A percentile compares a stretch with the other conserved stretches of the same genome.
Conservation (phyloP, 495 filamentous ascomycete species). For the Aspergillus cavernicola region DNA sequence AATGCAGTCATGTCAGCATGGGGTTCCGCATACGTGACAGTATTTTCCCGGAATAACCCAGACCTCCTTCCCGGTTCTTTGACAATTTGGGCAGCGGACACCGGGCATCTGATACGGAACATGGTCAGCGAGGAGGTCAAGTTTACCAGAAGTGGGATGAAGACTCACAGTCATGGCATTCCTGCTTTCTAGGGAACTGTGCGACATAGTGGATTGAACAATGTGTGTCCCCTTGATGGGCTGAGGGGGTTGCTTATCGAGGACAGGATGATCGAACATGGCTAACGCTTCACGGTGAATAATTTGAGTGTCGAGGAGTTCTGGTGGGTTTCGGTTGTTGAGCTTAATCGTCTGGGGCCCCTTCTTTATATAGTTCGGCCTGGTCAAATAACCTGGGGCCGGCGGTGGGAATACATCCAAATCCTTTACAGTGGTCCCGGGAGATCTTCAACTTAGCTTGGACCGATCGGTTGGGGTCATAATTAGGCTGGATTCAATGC, state of each 20-base stretch:
- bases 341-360: conserved; percentile 13
- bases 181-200: background rate
- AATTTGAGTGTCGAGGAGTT: conserved; percentile 1
- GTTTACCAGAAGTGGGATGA: too few species aligned
- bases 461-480: conserved; percentile 22
- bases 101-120: conserved; percentile 41
- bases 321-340: conserved; percentile 9
- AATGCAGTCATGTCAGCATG: conserved; percentile 23
- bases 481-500: conserved; percentile 16
- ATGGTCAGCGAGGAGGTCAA: too few species aligned
- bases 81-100: conserved; percentile 45
- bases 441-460: conserved; percentile 25
- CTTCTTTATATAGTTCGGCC: conserved; percentile 18
- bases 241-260: conserved; percentile 1
- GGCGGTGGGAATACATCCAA: conserved; percentile 2
- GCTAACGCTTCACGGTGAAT: conserved; percentile 1
- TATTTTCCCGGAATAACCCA: conserved; percentile 52
- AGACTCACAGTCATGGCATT: conserved; percentile 13
- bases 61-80: conserved; percentile 34
- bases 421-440: conserved; percentile 17
- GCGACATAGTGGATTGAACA: background rate
- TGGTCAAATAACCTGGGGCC: conserved; percentile 7
- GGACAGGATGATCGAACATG: conserved; percentile 7
- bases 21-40: conserved; percentile 43
- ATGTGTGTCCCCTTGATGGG: background rate